Conservation (phyloP, 2,329 filamentous ascomycete genomes). For the Knufia petricola region DNA sequence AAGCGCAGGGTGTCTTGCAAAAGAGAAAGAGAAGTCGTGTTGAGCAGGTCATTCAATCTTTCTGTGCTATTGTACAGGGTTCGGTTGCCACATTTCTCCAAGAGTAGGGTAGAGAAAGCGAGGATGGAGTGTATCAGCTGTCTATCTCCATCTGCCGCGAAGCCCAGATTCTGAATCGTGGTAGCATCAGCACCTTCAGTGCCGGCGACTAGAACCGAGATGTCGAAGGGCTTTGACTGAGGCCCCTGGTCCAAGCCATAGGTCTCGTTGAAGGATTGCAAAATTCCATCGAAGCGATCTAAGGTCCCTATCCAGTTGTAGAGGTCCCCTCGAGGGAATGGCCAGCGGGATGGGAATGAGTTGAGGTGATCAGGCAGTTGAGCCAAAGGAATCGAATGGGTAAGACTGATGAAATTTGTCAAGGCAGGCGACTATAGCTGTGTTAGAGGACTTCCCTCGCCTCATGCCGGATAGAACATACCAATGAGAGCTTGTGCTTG, state of each 20-base stretch:
- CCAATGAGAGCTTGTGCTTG: slow-evolving; percentile 44
- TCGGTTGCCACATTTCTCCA: slow-evolving; percentile 93
- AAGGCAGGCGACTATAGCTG: slow-evolving; percentile 69
- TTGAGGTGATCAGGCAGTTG: slow-evolving; percentile 67
- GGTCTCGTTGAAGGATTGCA: slow-evolving; percentile 69
- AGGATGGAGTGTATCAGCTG: slow-evolving; percentile 71
- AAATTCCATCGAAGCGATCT: slow-evolving; percentile 83
- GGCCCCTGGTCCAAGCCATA: slow-evolving; percentile 75
- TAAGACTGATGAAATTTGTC: slow-evolving; percentile 64
- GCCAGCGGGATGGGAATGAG: slow-evolving; percentile 81
- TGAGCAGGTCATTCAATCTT: slow-evolving; percentile 78
- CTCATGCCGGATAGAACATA: slow-evolving; percentile 26
- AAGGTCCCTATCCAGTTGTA: slow-evolving; percentile 97
- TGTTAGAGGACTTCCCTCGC: slow-evolving; percentile 4
- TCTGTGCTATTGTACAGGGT: slow-evolving; percentile 92
- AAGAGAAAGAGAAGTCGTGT: slow-evolving; percentile 72
- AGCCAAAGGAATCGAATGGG: slow-evolving; percentile 60
- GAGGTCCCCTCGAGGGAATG: slow-evolving; percentile 86
- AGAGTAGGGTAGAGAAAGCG: slow-evolving; percentile 72
- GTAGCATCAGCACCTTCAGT: slow-evolving; percentile 33
- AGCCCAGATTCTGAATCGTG: slow-evolving; percentile 52
- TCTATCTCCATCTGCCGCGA: slow-evolving; percentile 65
- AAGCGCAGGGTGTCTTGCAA: slow-evolving; percentile 71
- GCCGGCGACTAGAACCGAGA: slow-evolving; percentile 53
- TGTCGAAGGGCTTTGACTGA: slow-evolving; percentile 66